Percentiles rank a stretch among this genome's conserved stretches.
These are phyloP conservation scores for Ceratocystis variospora DNA, from an alignment of 2,329 filamentous ascomycete species.

Conservation along the genomic window DNA sequence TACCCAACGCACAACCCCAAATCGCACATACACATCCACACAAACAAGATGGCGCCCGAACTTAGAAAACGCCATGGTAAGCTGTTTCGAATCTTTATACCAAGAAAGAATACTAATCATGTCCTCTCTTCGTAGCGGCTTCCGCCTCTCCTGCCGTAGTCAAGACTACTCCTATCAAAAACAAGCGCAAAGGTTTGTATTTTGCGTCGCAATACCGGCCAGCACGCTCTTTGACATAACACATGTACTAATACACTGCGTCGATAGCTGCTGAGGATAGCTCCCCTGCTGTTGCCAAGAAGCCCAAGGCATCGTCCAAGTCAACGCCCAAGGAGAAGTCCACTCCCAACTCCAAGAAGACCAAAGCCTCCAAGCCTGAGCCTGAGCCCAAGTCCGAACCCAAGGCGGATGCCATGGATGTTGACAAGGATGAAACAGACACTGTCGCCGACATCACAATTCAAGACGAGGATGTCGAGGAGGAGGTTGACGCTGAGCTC, in stretches of 20 bases:
- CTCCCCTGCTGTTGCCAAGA: constrained; percentile 33
- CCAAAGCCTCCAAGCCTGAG: constrained; percentile 5
- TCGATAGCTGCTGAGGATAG: constrained; percentile 31
- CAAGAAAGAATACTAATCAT: constrained; percentile 2
- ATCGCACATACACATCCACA: background rate
- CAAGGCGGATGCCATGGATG: constrained; percentile 22
- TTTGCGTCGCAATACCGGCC: background rate
- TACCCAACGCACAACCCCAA: constrained; percentile 20
- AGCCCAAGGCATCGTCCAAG: constrained; percentile 33
- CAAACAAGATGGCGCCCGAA: constrained; percentile 33
- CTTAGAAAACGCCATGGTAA: constrained; percentile 29
- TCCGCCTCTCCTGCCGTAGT: constrained; percentile 13
- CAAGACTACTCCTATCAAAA: constrained; percentile 18
- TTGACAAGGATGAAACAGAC: constrained; percentile 21
- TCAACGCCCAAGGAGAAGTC: constrained; percentile 24
- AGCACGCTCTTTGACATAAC: background rate
- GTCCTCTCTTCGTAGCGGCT: constrained; percentile 7
- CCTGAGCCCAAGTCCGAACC: background rate
- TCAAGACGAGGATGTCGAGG: constrained; percentile 27
- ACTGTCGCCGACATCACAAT: constrained; percentile 24
- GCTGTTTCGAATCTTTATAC: constrained; percentile 10
- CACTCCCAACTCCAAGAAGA: constrained; percentile 9
- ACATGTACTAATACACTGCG: constrained; percentile 13
- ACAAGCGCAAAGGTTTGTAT: constrained; percentile 29
- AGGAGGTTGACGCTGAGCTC: constrained; percentile 31